phyloP scores from a whole-genome alignment of 2,329 filamentous ascomycete species.

The Alternaria hordeiaustralica region DNA sequence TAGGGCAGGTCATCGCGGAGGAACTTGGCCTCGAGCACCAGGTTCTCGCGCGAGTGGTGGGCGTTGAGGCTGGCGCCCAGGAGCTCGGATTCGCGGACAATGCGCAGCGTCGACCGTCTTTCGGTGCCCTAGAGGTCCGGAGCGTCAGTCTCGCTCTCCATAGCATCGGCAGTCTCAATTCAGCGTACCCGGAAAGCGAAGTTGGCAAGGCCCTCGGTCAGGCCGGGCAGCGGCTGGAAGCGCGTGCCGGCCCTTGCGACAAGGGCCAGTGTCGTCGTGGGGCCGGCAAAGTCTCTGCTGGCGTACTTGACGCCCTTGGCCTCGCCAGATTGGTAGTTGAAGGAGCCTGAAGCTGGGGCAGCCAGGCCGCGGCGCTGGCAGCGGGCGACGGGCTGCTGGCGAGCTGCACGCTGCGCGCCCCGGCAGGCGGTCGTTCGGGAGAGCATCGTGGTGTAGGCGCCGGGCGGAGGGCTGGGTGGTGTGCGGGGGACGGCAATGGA shows the following conservation, averaged over 20 bases:
- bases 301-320: constrained; percentile 90
- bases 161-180: background rate
- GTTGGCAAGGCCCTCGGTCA: constrained; percentile 88
- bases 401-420: constrained; percentile 68
- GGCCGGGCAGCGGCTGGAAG: constrained; percentile 87
- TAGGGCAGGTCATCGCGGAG: constrained; percentile 94
- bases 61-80: constrained; percentile 88
- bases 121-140: constrained; percentile 73
- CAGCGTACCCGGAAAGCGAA: constrained; percentile 91
- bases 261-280: constrained; percentile 88
- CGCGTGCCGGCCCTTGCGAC: constrained; percentile 94
- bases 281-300: constrained; percentile 84
- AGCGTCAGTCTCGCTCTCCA: constrained; percentile 29
- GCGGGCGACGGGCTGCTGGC: constrained; percentile 63
- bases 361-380: constrained; percentile 67
- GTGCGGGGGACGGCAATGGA: constrained; percentile 58
- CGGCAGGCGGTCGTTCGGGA: constrained; percentile 70
- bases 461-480: constrained; percentile 51
- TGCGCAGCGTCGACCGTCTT: constrained; percentile 87
- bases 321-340: constrained; percentile 87
- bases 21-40: constrained; percentile 93
- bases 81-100: constrained; percentile 93
- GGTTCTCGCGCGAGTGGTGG: constrained; percentile 90
- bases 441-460: constrained; percentile 63
- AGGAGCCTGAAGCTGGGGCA: constrained; percentile 73